Conservation (phyloP, 768 basidiomycete species). For the Amanita rubescens region DNA sequence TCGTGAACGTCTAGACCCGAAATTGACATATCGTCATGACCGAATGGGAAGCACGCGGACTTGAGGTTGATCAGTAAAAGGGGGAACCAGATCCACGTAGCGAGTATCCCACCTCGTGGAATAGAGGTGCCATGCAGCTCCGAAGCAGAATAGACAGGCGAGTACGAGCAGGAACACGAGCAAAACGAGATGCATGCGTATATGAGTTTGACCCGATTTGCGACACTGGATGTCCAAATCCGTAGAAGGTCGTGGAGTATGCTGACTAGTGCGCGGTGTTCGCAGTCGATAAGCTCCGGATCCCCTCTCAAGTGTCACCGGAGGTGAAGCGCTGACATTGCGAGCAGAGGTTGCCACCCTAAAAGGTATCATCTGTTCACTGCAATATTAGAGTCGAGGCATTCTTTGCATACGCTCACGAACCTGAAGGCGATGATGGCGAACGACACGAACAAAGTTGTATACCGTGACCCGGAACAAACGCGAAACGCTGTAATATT, state of each 20-base stretch:
- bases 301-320: constrained; percentile 61
- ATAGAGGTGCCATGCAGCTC: constrained; percentile 56
- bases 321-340: constrained; percentile 43
- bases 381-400: background rate
- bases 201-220: constrained; percentile 10
- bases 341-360: constrained; percentile 17
- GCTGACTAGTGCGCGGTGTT: constrained; percentile 24
- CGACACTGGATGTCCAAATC: constrained; percentile 10
- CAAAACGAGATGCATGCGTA: constrained; percentile 26
- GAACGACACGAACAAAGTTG: too few species aligned
- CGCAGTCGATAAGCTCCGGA: constrained; percentile 56
- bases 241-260: constrained; percentile 11
- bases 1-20: constrained; percentile 18
- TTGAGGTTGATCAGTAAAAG: constrained; percentile 25
- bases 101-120: constrained; percentile 48
- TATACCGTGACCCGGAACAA: too few species aligned
- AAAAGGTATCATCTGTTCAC: constrained; percentile 19
- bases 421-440: background rate
- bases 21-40: constrained; percentile 4
- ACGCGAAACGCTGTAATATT: background rate
- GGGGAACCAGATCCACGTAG: constrained; percentile 11
- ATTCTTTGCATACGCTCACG: background rate
- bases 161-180: constrained; percentile 40
- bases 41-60: constrained; percentile 15
- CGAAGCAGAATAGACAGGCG: constrained; percentile 47